phyloP scores from a whole-genome alignment of 495 filamentous ascomycete genomes.

The Aspergillus hancockii region DNA sequence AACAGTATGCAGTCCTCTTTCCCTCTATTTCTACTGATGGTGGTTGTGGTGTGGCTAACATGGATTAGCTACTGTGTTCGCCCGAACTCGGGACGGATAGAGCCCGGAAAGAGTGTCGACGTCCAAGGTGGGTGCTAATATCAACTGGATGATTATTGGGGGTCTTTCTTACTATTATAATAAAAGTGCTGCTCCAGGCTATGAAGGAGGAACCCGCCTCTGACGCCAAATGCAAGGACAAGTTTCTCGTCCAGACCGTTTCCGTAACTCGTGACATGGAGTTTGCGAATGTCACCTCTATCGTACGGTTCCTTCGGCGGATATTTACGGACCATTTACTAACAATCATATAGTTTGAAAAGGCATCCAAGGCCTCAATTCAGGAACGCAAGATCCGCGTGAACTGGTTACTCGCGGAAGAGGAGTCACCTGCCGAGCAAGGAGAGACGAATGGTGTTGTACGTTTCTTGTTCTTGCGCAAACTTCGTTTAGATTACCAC shows the following conservation, averaged over 20 bases:
- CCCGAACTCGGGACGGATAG: conserved; percentile 94
- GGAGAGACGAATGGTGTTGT: conserved; percentile 49
- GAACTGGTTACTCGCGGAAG: conserved; percentile 64
- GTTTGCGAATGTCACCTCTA: conserved; percentile 70
- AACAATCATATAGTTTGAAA: conserved; percentile 56
- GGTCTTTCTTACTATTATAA: background rate
- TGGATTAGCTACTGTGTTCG: conserved; percentile 89
- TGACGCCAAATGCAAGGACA: conserved; percentile 91
- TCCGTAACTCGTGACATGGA: conserved; percentile 82
- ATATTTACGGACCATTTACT: conserved; percentile 13
- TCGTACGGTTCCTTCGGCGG: conserved; percentile 57
- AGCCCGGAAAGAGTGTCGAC: conserved; percentile 82
- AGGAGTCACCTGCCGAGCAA: conserved; percentile 44
- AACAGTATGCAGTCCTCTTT: conserved; percentile 70
- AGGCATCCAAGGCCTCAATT: conserved; percentile 72
- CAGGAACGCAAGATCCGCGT: conserved; percentile 98
- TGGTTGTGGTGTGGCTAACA: conserved; percentile 26
- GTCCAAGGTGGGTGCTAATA: conserved; percentile 72
- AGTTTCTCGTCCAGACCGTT: conserved; percentile 96
- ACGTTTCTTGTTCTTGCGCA: conserved; percentile 21
- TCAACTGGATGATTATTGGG: too few relatives aligned
- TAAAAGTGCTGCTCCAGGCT: conserved; percentile 84
- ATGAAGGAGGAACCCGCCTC: conserved; percentile 92
- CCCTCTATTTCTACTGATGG: conserved; percentile 2
- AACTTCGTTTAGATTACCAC: conserved; percentile 1